These are phyloP conservation scores for Citropsis articulata DNA, from an alignment of 345 rosid species.

Conservation along the genomic window DNA sequence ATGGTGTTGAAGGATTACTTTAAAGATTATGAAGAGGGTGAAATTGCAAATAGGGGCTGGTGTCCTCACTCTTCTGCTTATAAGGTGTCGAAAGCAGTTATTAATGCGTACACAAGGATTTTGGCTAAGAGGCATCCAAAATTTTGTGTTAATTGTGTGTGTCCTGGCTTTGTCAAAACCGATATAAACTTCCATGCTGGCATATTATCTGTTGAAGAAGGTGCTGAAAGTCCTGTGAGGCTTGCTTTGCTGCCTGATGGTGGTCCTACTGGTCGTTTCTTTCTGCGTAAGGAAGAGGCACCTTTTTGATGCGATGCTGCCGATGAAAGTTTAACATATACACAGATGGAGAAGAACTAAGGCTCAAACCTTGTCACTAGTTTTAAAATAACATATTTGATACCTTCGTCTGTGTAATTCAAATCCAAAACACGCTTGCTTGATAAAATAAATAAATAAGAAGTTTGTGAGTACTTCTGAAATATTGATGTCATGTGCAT, in stretches of 20 bases:
- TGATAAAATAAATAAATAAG: background rate
- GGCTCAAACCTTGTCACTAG: background rate
- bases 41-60: conserved; percentile 36
- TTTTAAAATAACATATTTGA: background rate
- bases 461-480: background rate
- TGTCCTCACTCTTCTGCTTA: conserved; percentile 28
- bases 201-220: conserved; percentile 21
- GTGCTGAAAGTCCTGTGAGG: conserved; percentile 28
- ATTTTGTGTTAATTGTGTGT: conserved; percentile 39
- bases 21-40: conserved; percentile 39
- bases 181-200: conserved; percentile 31
- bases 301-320: background rate
- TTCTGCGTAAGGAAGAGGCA: conserved; percentile 1
- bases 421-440: too few relatives aligned
- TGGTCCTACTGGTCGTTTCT: conserved; percentile 38
- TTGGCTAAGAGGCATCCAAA: conserved; percentile 36
- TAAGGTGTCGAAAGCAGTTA: conserved; percentile 38
- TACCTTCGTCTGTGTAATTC: background rate
- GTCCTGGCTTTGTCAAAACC: conserved; percentile 51
- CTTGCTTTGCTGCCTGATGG: conserved; percentile 32
- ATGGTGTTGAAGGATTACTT: conserved; percentile 33
- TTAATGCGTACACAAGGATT: conserved; percentile 45
- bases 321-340: background rate
- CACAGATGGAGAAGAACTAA: background rate
- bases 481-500: background rate